Conservation (phyloP, 2,329 filamentous ascomycete species). For the Xylaria sp. region DNA sequence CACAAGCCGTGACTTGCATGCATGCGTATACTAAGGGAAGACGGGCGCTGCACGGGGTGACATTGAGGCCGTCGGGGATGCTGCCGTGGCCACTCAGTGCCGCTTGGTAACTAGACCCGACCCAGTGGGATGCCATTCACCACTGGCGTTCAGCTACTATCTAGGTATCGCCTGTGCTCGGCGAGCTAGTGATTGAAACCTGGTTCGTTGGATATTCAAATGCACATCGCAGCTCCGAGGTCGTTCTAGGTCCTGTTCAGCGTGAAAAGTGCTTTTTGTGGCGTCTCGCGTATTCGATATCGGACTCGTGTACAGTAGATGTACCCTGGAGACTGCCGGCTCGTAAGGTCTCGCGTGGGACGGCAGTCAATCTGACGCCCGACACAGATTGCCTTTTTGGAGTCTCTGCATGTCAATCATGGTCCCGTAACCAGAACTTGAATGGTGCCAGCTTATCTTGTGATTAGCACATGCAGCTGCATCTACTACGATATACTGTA, state of each 20-base stretch:
- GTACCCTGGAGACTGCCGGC: no score
- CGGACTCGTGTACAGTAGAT: neutral
- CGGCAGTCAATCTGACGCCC: neutral
- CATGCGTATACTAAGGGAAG: neutral
- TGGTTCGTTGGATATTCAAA: neutral
- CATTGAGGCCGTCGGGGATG: neutral
- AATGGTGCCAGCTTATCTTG: neutral
- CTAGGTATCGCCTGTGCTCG: no score
- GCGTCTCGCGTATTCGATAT: neutral
- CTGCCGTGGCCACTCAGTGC: no score
- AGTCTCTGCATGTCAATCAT: neutral
- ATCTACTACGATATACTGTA: neutral
- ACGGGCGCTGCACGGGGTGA: no score
- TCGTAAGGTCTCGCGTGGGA: no score
- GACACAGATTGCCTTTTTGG: neutral
- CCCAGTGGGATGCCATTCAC: neutral
- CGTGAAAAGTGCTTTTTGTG: neutral
- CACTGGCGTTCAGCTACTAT: neutral
- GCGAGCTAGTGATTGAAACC: neutral
- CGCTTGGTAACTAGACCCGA: neutral
- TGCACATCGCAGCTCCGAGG: no score
- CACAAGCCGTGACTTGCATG: no score
- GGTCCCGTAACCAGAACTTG: neutral
- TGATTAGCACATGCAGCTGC: slow-evolving; percentile 2
- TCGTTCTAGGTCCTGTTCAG: no score